Percentiles rank a stretch among this genome's conserved stretches.
Evolutionary conservation across 2,329 filamentous ascomycete genomes (phyloP).

Genomic region (Arthrobotrys sinensis): DNA sequence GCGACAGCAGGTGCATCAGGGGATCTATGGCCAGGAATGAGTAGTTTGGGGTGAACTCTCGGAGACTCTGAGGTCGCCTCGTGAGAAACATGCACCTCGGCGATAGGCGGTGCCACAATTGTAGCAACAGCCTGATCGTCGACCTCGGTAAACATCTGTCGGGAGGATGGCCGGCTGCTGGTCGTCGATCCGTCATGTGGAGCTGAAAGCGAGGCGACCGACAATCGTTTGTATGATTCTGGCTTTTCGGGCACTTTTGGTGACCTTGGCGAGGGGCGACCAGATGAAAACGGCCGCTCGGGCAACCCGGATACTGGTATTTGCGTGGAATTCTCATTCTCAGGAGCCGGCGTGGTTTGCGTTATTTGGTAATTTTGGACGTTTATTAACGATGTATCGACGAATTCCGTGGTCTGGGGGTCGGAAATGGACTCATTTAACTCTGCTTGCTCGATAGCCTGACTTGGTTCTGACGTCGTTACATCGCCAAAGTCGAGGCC

Average conservation of each 20-base stretch:
- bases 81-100: constrained; percentile 27
- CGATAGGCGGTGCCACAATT: constrained; percentile 23
- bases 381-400: constrained; percentile 39
- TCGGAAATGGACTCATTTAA: constrained; percentile 57
- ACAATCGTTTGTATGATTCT: constrained; percentile 49
- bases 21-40: constrained; percentile 34
- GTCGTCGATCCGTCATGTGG: constrained; percentile 57
- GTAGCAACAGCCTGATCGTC: constrained; percentile 35
- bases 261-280: constrained; percentile 48
- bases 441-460: constrained; percentile 25
- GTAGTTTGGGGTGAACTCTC: constrained; percentile 39
- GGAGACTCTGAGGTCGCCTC: constrained; percentile 42
- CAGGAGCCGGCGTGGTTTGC: constrained; percentile 46
- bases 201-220: constrained; percentile 41
- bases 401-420: constrained; percentile 28
- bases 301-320: constrained; percentile 52
- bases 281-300: constrained; percentile 53
- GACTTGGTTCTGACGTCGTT: constrained; percentile 26
- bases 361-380: constrained; percentile 59
- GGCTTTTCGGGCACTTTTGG: constrained; percentile 50
- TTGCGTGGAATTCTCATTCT: constrained; percentile 61
- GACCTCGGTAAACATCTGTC: constrained; percentile 59
- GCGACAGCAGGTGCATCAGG: constrained; percentile 13
- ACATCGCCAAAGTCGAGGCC: constrained; percentile 54
- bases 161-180: constrained; percentile 53